These are phyloP conservation scores for Metschnikowia arizonensis DNA, from an alignment of 805 yeast species.

Conservation along the genomic window DNA sequence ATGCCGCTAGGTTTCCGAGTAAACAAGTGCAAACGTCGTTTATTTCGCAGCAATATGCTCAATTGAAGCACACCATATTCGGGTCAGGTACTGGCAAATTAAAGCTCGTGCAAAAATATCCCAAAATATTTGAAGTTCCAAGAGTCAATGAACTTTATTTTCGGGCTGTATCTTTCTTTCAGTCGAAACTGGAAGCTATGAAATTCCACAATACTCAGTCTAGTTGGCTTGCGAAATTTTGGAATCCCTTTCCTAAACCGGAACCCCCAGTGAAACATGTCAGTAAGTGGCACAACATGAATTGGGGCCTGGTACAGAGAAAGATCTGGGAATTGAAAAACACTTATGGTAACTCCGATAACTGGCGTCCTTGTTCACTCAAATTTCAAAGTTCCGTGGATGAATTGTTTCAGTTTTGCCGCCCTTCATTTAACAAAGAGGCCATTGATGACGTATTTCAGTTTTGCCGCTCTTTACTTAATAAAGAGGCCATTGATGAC, in stretches of 20 bases:
- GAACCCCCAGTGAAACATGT: not conserved
- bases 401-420: not conserved
- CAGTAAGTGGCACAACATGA: not conserved
- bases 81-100: not conserved
- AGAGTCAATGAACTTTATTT: not conserved
- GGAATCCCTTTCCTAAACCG: not conserved
- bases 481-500: not conserved
- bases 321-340: not conserved
- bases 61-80: not conserved
- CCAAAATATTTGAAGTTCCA: not conserved
- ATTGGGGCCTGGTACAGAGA: not conserved
- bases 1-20: not conserved
- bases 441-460: not conserved
- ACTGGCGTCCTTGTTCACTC: not conserved
- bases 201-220: not conserved
- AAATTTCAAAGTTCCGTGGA: not conserved
- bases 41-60: slow-evolving; percentile 1
- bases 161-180: not conserved
- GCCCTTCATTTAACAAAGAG: not conserved
- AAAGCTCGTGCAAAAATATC: not conserved
- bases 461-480: not conserved
- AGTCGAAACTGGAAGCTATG: not conserved
- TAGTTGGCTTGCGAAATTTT: not conserved
- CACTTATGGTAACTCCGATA: not conserved
- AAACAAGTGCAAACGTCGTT: not conserved